Evolutionary conservation across 2,329 filamentous ascomycete species (phyloP), one percentile per base, ranked within the genome.

Genomic region (Colletotrichum sp.): DNA sequence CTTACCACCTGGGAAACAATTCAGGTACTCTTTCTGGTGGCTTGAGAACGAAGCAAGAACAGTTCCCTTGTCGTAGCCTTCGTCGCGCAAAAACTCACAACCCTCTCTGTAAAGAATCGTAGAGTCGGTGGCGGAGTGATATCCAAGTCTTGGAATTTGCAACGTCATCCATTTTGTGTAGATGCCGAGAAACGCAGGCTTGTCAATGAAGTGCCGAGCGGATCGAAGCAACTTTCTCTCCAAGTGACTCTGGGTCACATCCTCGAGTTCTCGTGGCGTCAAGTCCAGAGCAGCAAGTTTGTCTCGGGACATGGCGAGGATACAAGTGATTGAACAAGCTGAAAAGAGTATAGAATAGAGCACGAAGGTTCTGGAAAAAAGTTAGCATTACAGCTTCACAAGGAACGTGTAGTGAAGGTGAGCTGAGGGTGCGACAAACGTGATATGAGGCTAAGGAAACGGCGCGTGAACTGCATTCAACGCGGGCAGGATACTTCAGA

Each of bases 21-120:
- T 62, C 18, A 62, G 11, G 11, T 76, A 69, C 18, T 18, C 27
- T 8, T 43, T n/a, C 36, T 74, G 66, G 62, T 75, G 77, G 24
- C 75, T 69, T 12, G 71, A 54, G 58, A 79, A 79, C 6, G 70
- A 64, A 8, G 55, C 63, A 18, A 73, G 16, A 15, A 80, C 76
- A 13, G 38, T n/a, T 6, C 36, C 24, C 55, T 78, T 76, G 15
- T 72, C 66, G 55, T 70, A 74, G 7, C 68, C 33, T 33, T 66
- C 65, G 24, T 38, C 31, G 24, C 66, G 68, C 9, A 80, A 16
- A n/a, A 72, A 73, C 13, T 58, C 13, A 66, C 77, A 76, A 70
- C 77, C 77, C n/a, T 64, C 27, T 3, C 58, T 34, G 21, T 80
- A 70, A n/a, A 55, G 36, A n/a, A n/a, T 15, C 2, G 72, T 63